These are phyloP conservation scores for Tilletiopsis washingtonensis DNA, from an alignment of 1,284 basidiomycete genomes.

Conservation along the genomic window DNA sequence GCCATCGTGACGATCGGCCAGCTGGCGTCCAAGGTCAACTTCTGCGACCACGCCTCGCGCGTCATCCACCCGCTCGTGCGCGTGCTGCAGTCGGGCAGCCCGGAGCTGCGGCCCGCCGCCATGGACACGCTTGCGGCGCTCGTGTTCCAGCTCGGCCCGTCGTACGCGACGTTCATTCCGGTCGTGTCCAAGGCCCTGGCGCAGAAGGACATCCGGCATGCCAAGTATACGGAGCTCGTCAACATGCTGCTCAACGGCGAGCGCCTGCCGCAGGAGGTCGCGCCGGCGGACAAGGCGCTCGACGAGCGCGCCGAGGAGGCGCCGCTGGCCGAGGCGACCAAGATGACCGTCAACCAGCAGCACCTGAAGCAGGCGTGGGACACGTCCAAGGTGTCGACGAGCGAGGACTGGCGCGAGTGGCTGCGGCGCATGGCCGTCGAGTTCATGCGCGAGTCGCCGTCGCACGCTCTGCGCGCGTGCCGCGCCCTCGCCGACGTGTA, in stretches of 20 bases:
- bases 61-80: slow-evolving; percentile 93
- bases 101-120: slow-evolving; percentile 72
- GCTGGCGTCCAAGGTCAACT: slow-evolving; percentile 86
- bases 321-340: slow-evolving; percentile 55
- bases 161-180: slow-evolving; percentile 94
- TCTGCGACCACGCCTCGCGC: slow-evolving; percentile 95
- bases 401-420: slow-evolving; percentile 93
- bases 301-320: slow-evolving; percentile 47
- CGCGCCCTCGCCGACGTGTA: slow-evolving; percentile 88
- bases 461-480: slow-evolving; percentile 90
- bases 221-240: slow-evolving; percentile 79
- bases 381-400: slow-evolving; percentile 65
- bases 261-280: slow-evolving; percentile 63
- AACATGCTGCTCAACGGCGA: slow-evolving; percentile 86
- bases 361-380: slow-evolving; percentile 98
- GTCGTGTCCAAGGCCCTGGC: slow-evolving; percentile 86
- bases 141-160: slow-evolving; percentile 84
- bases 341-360: slow-evolving; percentile 92
- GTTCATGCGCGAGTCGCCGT: slow-evolving; percentile 96
- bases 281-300: slow-evolving; percentile 20
- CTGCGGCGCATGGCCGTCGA: slow-evolving; percentile 87
- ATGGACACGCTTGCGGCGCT: slow-evolving; percentile 91
- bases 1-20: slow-evolving; percentile 88
- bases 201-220: slow-evolving; percentile 72
- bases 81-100: slow-evolving; percentile 60